Evolutionary conservation across 805 yeast genomes (phyloP).

Genomic region (Candida piceae): DNA sequence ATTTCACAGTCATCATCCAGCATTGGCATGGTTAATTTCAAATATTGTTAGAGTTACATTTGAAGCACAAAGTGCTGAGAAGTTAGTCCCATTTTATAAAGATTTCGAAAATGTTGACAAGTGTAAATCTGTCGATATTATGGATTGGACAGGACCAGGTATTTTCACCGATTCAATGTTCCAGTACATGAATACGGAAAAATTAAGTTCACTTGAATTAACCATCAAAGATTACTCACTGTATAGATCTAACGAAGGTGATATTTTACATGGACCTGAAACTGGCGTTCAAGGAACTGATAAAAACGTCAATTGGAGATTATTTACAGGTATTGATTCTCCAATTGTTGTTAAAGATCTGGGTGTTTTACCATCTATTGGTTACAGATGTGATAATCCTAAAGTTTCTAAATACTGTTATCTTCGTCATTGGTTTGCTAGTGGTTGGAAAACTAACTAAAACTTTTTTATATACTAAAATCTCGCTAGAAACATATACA

Average conservation of each 20-base stretch:
- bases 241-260: conserved; percentile 3
- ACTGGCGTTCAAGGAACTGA: conserved; percentile 1
- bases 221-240: conserved; percentile 8
- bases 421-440: conserved; percentile 13
- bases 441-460: conserved; percentile 14
- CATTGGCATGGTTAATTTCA: conserved; percentile 44
- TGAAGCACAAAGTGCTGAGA: conserved; percentile 30
- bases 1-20: conserved; percentile 52
- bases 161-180: conserved; percentile 45
- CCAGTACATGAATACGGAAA: conserved; percentile 35
- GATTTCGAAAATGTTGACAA: conserved; percentile 24
- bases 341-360: conserved; percentile 17
- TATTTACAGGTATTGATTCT: conserved; percentile 14
- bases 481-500: too few relatives aligned
- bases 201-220: neutral
- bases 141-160: conserved; percentile 51
- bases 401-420: conserved; percentile 25
- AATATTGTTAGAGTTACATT: conserved; percentile 41
- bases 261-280: conserved; percentile 14
- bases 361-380: conserved; percentile 11
- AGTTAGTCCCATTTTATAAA: conserved; percentile 13
- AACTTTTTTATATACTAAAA: too few relatives aligned
- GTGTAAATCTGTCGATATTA: conserved; percentile 34
- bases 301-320: conserved; percentile 10
- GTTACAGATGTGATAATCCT: conserved; percentile 17